These are phyloP conservation scores for Dioszegia aurantiaca DNA, from an alignment of 768 basidiomycete species.

Conservation along the genomic window DNA sequence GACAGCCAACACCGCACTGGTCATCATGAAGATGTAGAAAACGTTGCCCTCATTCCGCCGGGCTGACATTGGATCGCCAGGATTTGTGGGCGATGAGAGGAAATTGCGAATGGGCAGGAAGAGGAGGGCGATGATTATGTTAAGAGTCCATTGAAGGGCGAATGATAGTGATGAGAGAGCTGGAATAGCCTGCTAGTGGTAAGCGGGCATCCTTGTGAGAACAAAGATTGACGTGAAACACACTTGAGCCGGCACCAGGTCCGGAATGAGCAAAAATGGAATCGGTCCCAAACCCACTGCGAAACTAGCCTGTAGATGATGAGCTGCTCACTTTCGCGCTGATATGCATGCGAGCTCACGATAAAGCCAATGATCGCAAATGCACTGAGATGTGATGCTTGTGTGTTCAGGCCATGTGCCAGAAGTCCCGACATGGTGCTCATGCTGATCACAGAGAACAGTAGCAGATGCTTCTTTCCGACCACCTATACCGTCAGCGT, in stretches of 20 bases:
- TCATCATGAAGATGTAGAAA: constrained; percentile 75
- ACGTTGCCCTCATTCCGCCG: constrained; percentile 70
- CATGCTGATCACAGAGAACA: constrained; percentile 65
- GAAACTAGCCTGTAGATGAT: constrained; percentile 64
- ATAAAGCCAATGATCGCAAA: constrained; percentile 73
- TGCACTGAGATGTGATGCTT: constrained; percentile 64
- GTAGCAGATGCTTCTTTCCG: constrained; percentile 70
- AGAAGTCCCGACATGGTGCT: constrained; percentile 65
- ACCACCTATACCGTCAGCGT: constrained; percentile 55
- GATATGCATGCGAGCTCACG: constrained; percentile 55
- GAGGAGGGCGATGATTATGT: constrained; percentile 76
- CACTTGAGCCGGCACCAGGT: constrained; percentile 77
- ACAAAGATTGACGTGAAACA: constrained; percentile 50
- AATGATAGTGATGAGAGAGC: constrained; percentile 72
- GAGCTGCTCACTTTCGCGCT: not conserved
- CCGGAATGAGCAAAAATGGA: constrained; percentile 88
- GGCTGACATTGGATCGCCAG: constrained; percentile 49
- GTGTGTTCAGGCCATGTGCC: constrained; percentile 68
- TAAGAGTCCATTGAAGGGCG: constrained; percentile 75
- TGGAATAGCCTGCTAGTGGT: constrained; percentile 65
- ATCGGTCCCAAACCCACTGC: constrained; percentile 86
- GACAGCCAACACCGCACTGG: constrained; percentile 54
- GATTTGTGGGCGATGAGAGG: constrained; percentile 52
- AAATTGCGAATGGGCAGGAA: constrained; percentile 81
- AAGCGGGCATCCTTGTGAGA: constrained; percentile 46